Evolutionary conservation across 2,329 filamentous ascomycete species (phyloP).

Genomic region (Fusarium duplospermum): DNA sequence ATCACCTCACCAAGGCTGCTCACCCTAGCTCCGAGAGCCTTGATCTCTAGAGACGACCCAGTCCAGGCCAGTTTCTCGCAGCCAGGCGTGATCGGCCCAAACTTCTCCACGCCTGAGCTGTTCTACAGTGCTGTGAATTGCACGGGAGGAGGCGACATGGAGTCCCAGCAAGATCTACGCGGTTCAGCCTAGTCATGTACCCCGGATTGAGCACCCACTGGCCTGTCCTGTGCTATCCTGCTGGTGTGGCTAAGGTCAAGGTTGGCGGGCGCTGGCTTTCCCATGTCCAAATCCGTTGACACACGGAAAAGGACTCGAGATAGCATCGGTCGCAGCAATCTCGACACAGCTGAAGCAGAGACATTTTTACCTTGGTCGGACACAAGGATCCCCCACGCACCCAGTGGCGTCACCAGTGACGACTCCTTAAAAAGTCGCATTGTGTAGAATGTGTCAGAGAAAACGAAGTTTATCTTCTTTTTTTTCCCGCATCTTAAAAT

Average conservation of each 20-base stretch:
- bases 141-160: slow-evolving; percentile 5
- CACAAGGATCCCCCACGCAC: slow-evolving; percentile 24
- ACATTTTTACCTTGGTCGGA: slow-evolving; percentile 1
- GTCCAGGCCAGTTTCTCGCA: background rate
- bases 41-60: background rate
- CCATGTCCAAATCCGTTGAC: slow-evolving; percentile 44
- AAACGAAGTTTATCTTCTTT: background rate
- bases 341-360: slow-evolving; percentile 14
- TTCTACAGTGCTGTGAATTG: background rate
- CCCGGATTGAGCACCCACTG: slow-evolving; percentile 36
- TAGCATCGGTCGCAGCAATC: slow-evolving; percentile 32
- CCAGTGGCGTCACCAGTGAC: slow-evolving; percentile 24
- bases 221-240: background rate
- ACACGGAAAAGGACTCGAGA: slow-evolving; percentile 42
- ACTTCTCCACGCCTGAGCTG: background rate
- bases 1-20: slow-evolving; percentile 6
- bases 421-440: slow-evolving; percentile 11
- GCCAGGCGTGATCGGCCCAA: background rate
- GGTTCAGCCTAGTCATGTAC: slow-evolving; percentile 39
- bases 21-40: background rate
- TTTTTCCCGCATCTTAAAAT: background rate
- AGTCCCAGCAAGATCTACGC: slow-evolving; percentile 26
- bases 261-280: slow-evolving; percentile 39
- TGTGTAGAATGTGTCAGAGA: background rate
- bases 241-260: slow-evolving; percentile 18